Conservation (phyloP, 2,329 filamentous ascomycete species). For the Bipolaris bicolor region DNA sequence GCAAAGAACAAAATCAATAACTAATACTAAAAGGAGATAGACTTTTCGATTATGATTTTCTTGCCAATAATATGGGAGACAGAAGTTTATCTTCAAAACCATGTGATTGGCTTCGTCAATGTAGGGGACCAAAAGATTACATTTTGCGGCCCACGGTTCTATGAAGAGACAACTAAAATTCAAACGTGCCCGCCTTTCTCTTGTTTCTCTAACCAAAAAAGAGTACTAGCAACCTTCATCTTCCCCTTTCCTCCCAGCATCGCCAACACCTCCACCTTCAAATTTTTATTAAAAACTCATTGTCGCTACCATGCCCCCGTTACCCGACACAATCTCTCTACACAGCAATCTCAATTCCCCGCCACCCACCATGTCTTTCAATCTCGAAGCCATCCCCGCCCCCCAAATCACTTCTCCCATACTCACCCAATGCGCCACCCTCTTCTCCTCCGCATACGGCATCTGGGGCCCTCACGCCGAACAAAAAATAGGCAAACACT, state of each 20-base stretch:
- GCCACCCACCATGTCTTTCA: neutral
- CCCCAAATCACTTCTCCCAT: neutral
- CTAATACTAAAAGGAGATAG: no score
- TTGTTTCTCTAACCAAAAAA: neutral
- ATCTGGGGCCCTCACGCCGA: neutral
- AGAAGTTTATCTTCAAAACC: neutral
- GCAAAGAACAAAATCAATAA: no score
- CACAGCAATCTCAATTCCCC: neutral
- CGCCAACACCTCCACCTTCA: no score
- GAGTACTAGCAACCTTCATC: neutral
- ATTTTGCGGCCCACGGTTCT: neutral
- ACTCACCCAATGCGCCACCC: neutral
- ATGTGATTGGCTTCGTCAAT: neutral
- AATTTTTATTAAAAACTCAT: no score
- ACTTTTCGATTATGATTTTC: no score
- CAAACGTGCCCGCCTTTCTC: neutral
- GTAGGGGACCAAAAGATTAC: neutral
- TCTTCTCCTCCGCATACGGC: constrained; percentile 1
- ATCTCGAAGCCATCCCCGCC: neutral
- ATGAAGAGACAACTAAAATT: neutral
- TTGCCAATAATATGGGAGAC: no score
- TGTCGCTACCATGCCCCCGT: neutral
- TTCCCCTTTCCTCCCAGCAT: neutral
- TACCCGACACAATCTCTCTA: neutral
- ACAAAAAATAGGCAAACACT: neutral